Percentiles rank a stretch among this genome's conserved stretches.
Evolutionary conservation across 192 early-diverging fungal genomes (phyloP).

Genomic region (Coemansia sp.): DNA sequence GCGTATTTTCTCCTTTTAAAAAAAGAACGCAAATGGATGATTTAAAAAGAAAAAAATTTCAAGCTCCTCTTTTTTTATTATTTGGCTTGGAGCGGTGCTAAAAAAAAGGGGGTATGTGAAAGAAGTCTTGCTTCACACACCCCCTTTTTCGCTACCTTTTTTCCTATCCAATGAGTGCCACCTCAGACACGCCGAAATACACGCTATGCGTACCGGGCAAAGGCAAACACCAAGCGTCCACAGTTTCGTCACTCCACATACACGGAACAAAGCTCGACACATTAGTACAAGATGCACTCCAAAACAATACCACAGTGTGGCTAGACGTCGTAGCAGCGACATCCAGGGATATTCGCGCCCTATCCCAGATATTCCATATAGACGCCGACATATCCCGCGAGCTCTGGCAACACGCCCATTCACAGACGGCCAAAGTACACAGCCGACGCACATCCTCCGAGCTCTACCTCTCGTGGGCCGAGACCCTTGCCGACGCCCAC

Average conservation of each 20-base stretch:
- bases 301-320: not conserved
- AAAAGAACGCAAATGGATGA: not conserved
- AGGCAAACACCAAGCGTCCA: not conserved
- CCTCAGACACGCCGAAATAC: not conserved
- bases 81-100: not conserved
- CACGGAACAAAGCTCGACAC: not conserved
- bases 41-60: not conserved
- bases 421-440: not conserved
- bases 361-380: not conserved
- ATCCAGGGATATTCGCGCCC: not conserved
- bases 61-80: not conserved
- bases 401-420: not conserved
- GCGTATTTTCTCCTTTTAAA: not conserved
- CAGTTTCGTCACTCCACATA: not conserved
- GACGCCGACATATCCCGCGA: not conserved
- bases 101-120: not conserved
- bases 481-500: not conserved
- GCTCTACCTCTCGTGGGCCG: not conserved
- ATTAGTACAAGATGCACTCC: not conserved
- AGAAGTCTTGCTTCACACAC: not conserved
- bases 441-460: not conserved
- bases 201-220: conserved; percentile 5
- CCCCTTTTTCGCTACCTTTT: not conserved
- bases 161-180: not conserved
- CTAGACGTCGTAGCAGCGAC: conserved; percentile 1